Evolutionary conservation across 306 rosid species (phyloP), one percentile per base, ranked within the genome.

Genomic region (Sicyos baderoa): DNA sequence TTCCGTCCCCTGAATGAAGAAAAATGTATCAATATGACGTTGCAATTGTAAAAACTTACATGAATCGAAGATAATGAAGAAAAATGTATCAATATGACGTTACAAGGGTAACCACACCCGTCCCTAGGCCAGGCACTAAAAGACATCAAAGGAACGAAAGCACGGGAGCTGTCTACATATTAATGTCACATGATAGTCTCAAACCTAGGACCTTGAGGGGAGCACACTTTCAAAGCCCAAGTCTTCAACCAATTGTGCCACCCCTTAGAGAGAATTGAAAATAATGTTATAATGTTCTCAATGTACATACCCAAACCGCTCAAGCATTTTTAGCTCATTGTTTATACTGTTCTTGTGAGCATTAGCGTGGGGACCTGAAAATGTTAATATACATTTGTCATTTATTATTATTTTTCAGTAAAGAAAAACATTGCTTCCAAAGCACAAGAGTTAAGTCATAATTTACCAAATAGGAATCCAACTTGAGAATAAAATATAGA

Each of bases 291-390:
- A 2, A 7, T 35, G 11, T 47, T 7, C 74, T 68, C 48, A 19
- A 37, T 27, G 71, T 49, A 59, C 76, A 66, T 76, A 79, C 83
- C 80, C 83, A 72, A 79, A 79, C 17, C 58, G 75, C 57, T 76
- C 77, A 23, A 79, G 80, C 80, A 79, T 76, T 76, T 72, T 79
- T 23, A 57, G 69, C 55, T 79, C 80, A 54, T 72, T 76, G 51
- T 29, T 77, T 45, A 76, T 61, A 67, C 68, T 71, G 35, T 79
- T 74, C 58, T 68, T 72, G 13, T 79, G 83, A 76, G 83, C 83
- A 72, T 72, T 76, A 17, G n/a, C 77, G 71, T 76, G 83, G 29
- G 83, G 80, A 37, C 75, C 83, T 79, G 79, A 61, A 65, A 68
- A 23, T 23, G 42, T 14, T 8, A 48, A 14, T 23, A 66, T 23